Evolutionary conservation across 495 filamentous ascomycete species (phyloP).

Genomic region (Evernia prunastri): DNA sequence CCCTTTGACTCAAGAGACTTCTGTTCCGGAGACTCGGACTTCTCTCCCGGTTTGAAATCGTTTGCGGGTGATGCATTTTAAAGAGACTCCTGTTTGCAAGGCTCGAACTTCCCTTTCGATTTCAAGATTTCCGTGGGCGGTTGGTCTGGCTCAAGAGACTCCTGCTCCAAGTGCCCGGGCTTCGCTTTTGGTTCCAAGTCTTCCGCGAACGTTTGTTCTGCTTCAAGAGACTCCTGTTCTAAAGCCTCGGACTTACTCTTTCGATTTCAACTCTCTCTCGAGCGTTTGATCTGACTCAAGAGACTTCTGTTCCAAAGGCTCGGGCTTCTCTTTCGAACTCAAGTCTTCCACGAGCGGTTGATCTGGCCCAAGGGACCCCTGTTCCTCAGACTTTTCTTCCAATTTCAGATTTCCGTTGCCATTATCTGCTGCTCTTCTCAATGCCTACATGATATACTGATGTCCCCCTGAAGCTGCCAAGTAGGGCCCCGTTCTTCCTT

Average conservation of each 20-base stretch:
- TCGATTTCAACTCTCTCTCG: too few relatives aligned
- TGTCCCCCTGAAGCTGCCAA: slow-evolving; percentile 4
- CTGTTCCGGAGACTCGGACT: neutral
- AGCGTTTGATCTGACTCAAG: neutral
- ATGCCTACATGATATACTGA: neutral
- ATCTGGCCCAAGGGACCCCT: neutral
- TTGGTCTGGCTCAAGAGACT: too few relatives aligned
- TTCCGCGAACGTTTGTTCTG: too few relatives aligned
- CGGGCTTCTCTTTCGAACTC: neutral
- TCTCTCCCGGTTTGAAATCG: neutral
- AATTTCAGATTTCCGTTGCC: neutral
- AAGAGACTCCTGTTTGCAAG: too few relatives aligned
- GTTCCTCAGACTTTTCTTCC: too few relatives aligned
- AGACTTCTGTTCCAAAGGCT: neutral
- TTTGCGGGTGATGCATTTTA: neutral
- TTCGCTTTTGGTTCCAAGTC: too few relatives aligned
- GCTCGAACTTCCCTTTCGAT: neutral
- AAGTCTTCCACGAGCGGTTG: neutral
- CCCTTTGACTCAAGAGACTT: neutral
- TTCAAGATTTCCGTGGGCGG: neutral
- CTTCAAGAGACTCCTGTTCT: too few relatives aligned
- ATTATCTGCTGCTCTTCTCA: neutral
- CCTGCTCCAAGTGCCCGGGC: too few relatives aligned
- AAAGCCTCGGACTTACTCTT: too few relatives aligned
- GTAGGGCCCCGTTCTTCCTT: slow-evolving; percentile 8